Evolutionary conservation across 1,284 basidiomycete genomes (phyloP).

Genomic region (Ceratobasidium sp.): DNA sequence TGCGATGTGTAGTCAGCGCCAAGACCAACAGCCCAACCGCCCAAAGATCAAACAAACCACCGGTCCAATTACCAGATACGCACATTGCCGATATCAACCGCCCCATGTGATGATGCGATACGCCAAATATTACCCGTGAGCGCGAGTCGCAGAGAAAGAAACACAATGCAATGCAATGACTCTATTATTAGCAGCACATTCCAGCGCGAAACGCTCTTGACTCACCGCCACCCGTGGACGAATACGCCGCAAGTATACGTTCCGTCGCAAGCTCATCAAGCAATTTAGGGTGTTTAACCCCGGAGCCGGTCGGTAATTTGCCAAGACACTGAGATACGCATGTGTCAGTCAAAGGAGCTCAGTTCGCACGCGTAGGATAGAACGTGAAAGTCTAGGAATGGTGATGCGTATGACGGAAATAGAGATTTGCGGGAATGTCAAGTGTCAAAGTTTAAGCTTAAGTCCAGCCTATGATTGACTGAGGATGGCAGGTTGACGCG

Average conservation of each 20-base stretch:
- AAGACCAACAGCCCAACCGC: too few species aligned
- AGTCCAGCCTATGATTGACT: too few species aligned
- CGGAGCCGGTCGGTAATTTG: slow-evolving; percentile 18
- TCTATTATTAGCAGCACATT: background rate
- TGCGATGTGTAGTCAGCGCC: too few species aligned
- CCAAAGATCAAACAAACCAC: too few species aligned
- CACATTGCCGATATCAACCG: too few species aligned
- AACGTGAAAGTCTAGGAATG: slow-evolving; percentile 1
- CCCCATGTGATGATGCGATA: background rate
- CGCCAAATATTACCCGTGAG: background rate
- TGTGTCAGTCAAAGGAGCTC: background rate
- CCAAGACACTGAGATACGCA: slow-evolving; percentile 32
- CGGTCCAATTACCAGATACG: too few species aligned
- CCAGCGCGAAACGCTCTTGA: background rate
- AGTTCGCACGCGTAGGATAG: background rate
- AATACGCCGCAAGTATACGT: slow-evolving; percentile 61
- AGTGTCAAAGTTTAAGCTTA: too few species aligned
- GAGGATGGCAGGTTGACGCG: too few species aligned
- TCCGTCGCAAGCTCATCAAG: slow-evolving; percentile 82
- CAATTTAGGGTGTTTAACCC: slow-evolving; percentile 61
- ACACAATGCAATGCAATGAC: background rate
- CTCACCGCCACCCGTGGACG: slow-evolving; percentile 22
- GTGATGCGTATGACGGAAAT: background rate
- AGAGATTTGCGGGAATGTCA: too few species aligned
- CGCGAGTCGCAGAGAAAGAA: background rate